Evolutionary conservation across 495 filamentous ascomycete genomes (phyloP).

Genomic region (Oleoguttula mirabilis): DNA sequence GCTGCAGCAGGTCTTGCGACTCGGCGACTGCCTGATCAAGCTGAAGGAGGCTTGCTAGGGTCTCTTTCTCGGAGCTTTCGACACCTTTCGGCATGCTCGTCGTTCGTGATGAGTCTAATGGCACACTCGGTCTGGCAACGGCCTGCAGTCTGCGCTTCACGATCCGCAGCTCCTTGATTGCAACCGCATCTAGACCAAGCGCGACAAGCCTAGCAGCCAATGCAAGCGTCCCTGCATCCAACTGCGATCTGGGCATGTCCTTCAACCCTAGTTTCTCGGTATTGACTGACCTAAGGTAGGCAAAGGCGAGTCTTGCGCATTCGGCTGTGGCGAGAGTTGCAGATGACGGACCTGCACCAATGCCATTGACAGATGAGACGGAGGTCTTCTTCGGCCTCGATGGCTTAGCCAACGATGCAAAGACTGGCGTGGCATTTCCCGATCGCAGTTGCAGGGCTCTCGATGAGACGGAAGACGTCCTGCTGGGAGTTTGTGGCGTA

Average conservation of each 20-base stretch:
- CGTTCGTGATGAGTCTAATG: background rate
- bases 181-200: slow-evolving; percentile 60
- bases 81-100: background rate
- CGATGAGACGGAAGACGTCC: background rate
- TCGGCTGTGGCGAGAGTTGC: slow-evolving; percentile 43
- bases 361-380: too few relatives aligned
- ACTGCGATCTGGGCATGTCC: slow-evolving; percentile 52
- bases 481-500: background rate
- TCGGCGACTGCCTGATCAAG: slow-evolving; percentile 31
- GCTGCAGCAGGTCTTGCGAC: slow-evolving; percentile 20
- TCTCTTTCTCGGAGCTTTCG: slow-evolving; percentile 25
- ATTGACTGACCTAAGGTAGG: slow-evolving; percentile 52
- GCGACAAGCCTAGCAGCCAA: slow-evolving; percentile 61
- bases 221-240: slow-evolving; percentile 73
- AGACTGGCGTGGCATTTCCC: slow-evolving; percentile 2
- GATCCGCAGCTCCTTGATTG: slow-evolving; percentile 60
- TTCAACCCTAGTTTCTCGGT: slow-evolving; percentile 29
- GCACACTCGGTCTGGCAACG: slow-evolving; percentile 22
- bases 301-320: slow-evolving; percentile 65
- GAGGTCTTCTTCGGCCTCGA: background rate
- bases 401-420: background rate
- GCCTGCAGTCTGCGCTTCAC: slow-evolving; percentile 49
- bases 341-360: too few relatives aligned
- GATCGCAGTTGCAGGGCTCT: slow-evolving; percentile 20
- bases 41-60: slow-evolving; percentile 49